phyloP scores from a whole-genome alignment of 371 early-diverging fungal species.

The Apophysomyces elegans region DNA sequence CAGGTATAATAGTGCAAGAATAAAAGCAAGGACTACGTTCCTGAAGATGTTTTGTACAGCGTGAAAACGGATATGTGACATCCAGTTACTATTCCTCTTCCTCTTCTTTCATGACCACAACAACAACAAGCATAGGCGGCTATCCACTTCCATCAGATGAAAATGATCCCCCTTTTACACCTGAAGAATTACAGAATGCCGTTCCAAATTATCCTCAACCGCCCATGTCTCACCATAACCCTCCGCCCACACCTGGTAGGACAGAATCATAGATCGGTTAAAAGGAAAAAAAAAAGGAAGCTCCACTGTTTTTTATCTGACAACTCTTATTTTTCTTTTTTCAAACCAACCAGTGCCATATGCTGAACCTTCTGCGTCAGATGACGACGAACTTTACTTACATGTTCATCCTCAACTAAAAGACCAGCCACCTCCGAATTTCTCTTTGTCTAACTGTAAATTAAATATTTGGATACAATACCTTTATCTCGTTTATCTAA shows the following conservation, averaged over 20 bases:
- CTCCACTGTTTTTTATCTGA: background rate
- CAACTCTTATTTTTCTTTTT: constrained; percentile 9
- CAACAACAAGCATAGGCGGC: background rate
- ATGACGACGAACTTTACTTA: constrained; percentile 29
- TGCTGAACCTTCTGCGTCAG: constrained; percentile 19
- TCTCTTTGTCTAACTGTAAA: constrained; percentile 75
- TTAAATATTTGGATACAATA: background rate
- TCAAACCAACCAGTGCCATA: constrained; percentile 24
- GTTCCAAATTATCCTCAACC: constrained; percentile 36
- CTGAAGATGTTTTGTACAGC: background rate
- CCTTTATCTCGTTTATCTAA: background rate
- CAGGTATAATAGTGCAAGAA: background rate
- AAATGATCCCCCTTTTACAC: background rate
- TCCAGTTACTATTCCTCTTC: constrained; percentile 6
- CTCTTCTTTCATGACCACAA: background rate
- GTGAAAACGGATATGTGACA: constrained; percentile 12
- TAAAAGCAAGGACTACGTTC: background rate
- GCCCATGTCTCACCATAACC: constrained; percentile 31
- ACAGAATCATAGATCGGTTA: constrained; percentile 1
- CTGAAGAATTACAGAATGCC: constrained; percentile 11
- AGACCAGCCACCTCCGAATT: constrained; percentile 32
- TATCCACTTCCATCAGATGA: constrained; percentile 3
- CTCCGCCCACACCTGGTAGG: constrained; percentile 33
- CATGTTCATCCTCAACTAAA: constrained; percentile 42
- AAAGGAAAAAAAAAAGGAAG: background rate